Percentiles rank a stretch among this genome's conserved stretches.
phyloP scores from a whole-genome alignment of 768 basidiomycete species.

The Saitozyma sp. region DNA sequence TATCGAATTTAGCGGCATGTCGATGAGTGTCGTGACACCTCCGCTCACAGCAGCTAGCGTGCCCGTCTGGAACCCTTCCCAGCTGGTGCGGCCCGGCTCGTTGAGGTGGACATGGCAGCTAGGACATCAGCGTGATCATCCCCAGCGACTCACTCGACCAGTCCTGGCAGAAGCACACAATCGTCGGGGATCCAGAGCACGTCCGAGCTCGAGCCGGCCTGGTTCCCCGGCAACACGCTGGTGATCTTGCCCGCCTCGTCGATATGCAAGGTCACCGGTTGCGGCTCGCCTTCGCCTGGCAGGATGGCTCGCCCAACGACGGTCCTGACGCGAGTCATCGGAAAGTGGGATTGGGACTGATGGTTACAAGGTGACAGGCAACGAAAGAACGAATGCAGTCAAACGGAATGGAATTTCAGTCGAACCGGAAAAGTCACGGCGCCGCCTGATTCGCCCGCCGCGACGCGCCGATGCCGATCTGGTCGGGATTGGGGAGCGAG shows the following conservation, averaged over 20 bases:
- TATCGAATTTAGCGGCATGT: conserved; percentile 98
- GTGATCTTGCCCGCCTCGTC: background rate
- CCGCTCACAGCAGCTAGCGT: conserved; percentile 86
- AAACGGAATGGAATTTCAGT: too few species aligned
- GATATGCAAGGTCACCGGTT: conserved; percentile 1
- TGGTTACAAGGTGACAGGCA: background rate
- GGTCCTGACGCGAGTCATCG: background rate
- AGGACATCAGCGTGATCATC: background rate
- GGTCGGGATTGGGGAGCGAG: too few species aligned
- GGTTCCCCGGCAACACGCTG: background rate
- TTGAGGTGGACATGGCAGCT: conserved; percentile 78
- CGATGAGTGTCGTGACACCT: conserved; percentile 91
- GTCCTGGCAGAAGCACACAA: conserved; percentile 69
- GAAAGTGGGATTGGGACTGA: too few species aligned
- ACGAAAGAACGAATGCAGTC: background rate
- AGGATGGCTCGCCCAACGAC: background rate
- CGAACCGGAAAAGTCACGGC: background rate
- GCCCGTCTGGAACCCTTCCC: conserved; percentile 94
- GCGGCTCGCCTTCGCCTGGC: background rate
- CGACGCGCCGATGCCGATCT: background rate
- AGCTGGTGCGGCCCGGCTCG: conserved; percentile 86
- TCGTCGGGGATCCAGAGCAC: conserved; percentile 53
- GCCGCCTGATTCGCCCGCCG: background rate
- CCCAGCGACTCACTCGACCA: conserved; percentile 67
- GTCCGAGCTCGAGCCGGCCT: background rate